phyloP scores from a whole-genome alignment of 495 filamentous ascomycete genomes.

The Saxophila tyrrhenica region DNA sequence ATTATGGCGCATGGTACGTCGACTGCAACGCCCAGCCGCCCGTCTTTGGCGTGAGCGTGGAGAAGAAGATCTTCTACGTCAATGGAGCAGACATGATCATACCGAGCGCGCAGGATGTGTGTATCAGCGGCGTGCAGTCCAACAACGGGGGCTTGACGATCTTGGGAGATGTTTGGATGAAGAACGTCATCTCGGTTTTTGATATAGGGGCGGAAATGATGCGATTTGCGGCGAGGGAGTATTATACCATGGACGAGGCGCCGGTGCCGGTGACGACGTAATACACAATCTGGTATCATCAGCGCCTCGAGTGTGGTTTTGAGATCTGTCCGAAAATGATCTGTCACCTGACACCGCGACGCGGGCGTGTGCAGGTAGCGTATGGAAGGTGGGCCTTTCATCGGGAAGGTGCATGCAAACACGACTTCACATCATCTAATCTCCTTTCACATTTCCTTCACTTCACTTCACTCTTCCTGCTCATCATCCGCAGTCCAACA shows the following conservation, averaged over 20 bases:
- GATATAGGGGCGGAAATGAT: slow-evolving; percentile 48
- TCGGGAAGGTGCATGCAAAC: no score
- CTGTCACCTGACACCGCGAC: no score
- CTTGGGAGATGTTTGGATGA: slow-evolving; percentile 52
- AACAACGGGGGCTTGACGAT: slow-evolving; percentile 28
- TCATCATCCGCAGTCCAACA: no score
- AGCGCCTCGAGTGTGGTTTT: no score
- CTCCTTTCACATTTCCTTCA: no score
- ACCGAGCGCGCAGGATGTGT: slow-evolving; percentile 20
- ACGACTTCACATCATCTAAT: no score
- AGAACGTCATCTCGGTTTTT: slow-evolving; percentile 51
- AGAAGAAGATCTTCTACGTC: slow-evolving; percentile 38
- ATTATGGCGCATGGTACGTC: slow-evolving; percentile 41
- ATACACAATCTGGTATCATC: no score
- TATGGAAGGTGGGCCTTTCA: no score
- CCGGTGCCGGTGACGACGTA: not conserved
- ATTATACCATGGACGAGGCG: not conserved
- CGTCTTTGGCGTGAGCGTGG: slow-evolving; percentile 40
- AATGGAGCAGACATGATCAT: slow-evolving; percentile 46
- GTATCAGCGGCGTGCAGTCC: slow-evolving; percentile 19
- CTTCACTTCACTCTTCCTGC: no score
- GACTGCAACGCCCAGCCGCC: slow-evolving; percentile 45
- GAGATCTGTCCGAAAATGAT: no score
- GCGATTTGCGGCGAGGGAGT: slow-evolving; percentile 32
- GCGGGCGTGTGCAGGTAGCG: no score